Evolutionary conservation across 148 eudicot species (phyloP).

Genomic region (Silene uniflora): DNA sequence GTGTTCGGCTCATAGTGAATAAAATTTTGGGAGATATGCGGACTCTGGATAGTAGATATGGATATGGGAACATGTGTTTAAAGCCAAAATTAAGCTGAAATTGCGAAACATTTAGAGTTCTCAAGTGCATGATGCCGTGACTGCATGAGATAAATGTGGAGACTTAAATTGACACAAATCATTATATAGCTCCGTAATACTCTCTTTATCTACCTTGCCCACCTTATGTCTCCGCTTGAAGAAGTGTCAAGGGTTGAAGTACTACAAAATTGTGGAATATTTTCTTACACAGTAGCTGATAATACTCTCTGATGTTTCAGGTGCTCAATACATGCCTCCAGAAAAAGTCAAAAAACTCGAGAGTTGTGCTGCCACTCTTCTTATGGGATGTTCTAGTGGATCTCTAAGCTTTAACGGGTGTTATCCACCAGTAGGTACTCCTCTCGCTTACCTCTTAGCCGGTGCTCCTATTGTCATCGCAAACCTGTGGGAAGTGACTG

Average conservation of each 20-base stretch:
- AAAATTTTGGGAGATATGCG: too few relatives aligned
- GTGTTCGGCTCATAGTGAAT: not conserved
- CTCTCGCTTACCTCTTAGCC: constrained; percentile 66
- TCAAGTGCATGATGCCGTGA: too few relatives aligned
- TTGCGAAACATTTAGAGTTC: too few relatives aligned
- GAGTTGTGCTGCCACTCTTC: constrained; percentile 66
- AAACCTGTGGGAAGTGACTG: constrained; percentile 95
- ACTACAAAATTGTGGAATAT: not conserved
- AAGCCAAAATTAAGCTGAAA: too few relatives aligned
- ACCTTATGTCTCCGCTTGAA: not conserved
- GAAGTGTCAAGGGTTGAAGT: not conserved
- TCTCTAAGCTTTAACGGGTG: constrained; percentile 49
- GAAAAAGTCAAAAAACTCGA: constrained; percentile 68
- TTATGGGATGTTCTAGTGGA: constrained; percentile 96
- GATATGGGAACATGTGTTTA: too few relatives aligned
- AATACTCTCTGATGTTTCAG: constrained; percentile 30
- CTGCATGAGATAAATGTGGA: too few relatives aligned
- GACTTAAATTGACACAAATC: too few relatives aligned
- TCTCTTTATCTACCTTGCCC: not conserved
- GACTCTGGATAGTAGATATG: too few relatives aligned
- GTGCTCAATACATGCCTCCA: constrained; percentile 67
- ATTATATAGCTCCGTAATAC: too few relatives aligned
- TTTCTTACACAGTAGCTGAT: not conserved
- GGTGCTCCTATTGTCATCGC: constrained; percentile 92
- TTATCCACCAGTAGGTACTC: constrained; percentile 70